Evolutionary conservation across 352 stramenopile species (phyloP), one percentile per base, ranked within the genome.

Genomic region (Halophytophthora polymorphica): DNA sequence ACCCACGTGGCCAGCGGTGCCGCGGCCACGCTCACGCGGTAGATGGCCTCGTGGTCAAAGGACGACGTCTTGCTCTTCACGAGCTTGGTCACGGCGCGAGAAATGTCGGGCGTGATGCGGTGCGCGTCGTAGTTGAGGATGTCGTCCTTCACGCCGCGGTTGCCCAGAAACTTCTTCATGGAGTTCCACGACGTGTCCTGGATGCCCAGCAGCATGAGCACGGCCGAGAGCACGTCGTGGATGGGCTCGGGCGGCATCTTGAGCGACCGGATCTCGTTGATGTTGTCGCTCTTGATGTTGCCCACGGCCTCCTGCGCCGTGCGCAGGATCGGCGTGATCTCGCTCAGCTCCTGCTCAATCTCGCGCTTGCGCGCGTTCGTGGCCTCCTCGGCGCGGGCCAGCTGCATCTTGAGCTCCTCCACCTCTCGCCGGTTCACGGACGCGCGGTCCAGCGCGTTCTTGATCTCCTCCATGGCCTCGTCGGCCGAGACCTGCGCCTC

Each of bases 161-260:
- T 97, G 2, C 93, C 89, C 1, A 98, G 58, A 53, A 98, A 98
- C 57, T 97, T 97, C 57, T 98, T 98, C 93, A 98, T 98, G 12
- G 83, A 96, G 50, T 96, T 91, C 95, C 95, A 98, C 1, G 88
- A 97, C 14, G 90, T 96, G 56, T 98, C 95, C 22, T 97, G 81
- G 40, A 98, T 98, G 11, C 95, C 95, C 2, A 98, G 66, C 8
- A 98, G 64, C 89, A 97, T 98, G 1, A 98, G 71, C 17, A 98
- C 94, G 0, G 93, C 95, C 19, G 81, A 94, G 19, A 98, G 70
- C 21, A 98, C 93, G 48, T 98, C 93, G 25, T 94, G 85, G 56
- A 98, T 98, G 0, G 95, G 86, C 58, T 98, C 88, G 0, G 95
- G 95, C 0, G 95, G 95, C 74, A 96, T 98, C 53, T 98, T 98